A percentile compares a stretch with the other conserved stretches of the same genome.
These are phyloP conservation scores for Tricholoma hemisulphureum DNA, from an alignment of 768 basidiomycete species.

Conservation along the genomic window DNA sequence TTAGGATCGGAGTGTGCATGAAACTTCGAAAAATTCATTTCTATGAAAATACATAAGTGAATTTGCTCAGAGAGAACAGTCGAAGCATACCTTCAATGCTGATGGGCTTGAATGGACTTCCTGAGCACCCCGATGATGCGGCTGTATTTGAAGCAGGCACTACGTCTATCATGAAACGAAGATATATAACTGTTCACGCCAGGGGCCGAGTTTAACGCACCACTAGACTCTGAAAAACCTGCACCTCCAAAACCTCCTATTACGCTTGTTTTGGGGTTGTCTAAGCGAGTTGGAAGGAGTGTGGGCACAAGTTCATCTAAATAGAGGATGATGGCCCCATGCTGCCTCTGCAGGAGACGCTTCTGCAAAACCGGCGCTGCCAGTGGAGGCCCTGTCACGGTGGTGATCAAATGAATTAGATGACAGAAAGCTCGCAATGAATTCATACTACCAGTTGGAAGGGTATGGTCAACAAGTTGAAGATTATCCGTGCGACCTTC, in stretches of 20 bases:
- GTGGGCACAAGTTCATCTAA: not conserved
- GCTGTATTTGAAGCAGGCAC: not conserved
- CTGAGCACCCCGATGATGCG: not conserved
- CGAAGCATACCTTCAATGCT: not conserved
- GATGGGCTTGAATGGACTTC: not conserved
- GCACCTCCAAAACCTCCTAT: not conserved
- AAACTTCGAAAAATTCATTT: no score
- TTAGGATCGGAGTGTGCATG: no score
- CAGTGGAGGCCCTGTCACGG: no score
- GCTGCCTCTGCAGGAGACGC: no score
- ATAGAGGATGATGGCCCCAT: not conserved
- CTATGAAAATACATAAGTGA: no score
- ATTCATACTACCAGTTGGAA: not conserved
- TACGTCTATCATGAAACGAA: not conserved
- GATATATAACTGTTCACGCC: not conserved
- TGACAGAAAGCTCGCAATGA: not conserved
- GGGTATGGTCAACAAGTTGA: not conserved
- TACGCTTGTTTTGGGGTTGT: not conserved
- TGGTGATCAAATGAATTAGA: no score
- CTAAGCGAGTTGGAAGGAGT: not conserved
- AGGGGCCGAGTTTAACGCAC: not conserved
- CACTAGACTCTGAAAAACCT: not conserved
- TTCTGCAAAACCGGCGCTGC: no score
- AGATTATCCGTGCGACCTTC: not conserved
- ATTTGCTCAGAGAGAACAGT: not conserved